phyloP scores from a whole-genome alignment of 192 early-diverging fungal genomes.

The Dimargaris verticillata region DNA sequence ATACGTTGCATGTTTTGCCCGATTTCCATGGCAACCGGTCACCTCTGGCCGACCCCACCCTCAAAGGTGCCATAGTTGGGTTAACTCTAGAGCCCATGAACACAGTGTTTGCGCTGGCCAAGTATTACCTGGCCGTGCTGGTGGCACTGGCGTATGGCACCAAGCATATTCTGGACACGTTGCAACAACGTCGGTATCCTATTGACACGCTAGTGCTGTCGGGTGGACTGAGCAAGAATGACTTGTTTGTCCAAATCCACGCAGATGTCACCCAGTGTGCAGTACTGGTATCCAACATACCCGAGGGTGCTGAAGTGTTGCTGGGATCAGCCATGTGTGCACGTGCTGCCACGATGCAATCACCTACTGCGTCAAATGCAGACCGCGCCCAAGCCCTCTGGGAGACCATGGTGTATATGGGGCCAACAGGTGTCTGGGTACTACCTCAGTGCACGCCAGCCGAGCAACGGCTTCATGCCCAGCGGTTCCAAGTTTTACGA shows the following conservation, averaged over 20 bases:
- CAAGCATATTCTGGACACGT: slow-evolving; percentile 34
- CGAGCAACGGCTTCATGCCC: slow-evolving; percentile 24
- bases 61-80: slow-evolving; percentile 41
- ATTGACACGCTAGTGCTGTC: slow-evolving; percentile 42
- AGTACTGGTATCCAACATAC: slow-evolving; percentile 35
- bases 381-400: slow-evolving; percentile 16
- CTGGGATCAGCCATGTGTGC: slow-evolving; percentile 52
- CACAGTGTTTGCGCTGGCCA: slow-evolving; percentile 28
- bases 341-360: slow-evolving; percentile 21
- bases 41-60: slow-evolving; percentile 42
- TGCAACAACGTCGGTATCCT: slow-evolving; percentile 26
- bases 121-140: slow-evolving; percentile 36
- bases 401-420: slow-evolving; percentile 37
- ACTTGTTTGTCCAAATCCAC: slow-evolving; percentile 36
- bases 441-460: slow-evolving; percentile 21
- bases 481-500: slow-evolving; percentile 35
- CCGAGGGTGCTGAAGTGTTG: slow-evolving; percentile 43
- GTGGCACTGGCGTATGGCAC: slow-evolving; percentile 49
- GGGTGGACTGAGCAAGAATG: slow-evolving; percentile 47
- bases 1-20: slow-evolving; percentile 44
- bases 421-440: slow-evolving; percentile 25
- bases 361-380: background rate
- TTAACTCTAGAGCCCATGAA: slow-evolving; percentile 27
- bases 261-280: slow-evolving; percentile 36
- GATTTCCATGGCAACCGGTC: slow-evolving; percentile 65